A percentile compares a stretch with the other conserved stretches of the same genome.
Conservation (phyloP, 1,284 basidiomycete genomes). For the Microstroma glucosiphilum region DNA sequence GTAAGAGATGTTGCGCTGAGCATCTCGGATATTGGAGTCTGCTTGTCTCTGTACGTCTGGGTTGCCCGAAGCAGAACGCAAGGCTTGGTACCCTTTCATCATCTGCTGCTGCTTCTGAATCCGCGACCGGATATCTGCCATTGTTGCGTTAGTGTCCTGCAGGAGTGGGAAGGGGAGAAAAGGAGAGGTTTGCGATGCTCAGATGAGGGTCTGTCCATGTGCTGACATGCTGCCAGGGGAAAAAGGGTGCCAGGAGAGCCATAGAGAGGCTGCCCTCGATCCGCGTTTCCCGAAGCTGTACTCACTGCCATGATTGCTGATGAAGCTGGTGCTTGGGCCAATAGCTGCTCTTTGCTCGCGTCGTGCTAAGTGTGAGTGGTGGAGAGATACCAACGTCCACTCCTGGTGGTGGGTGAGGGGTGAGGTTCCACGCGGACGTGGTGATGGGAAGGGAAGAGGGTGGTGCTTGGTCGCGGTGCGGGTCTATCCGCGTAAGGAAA, state of each 20-base stretch:
- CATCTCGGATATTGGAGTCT: constrained; percentile 80
- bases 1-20: constrained; percentile 75
- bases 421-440: background rate
- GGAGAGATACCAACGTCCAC: background rate
- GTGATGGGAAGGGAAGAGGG: background rate
- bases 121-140: constrained; percentile 79
- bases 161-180: background rate
- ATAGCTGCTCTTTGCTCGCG: too few relatives aligned
- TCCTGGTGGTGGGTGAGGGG: too few relatives aligned
- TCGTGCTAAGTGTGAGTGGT: background rate
- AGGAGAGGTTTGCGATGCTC: background rate
- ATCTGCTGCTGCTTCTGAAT: constrained; percentile 89
- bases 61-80: constrained; percentile 75
- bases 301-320: constrained; percentile 1
- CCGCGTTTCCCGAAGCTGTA: background rate
- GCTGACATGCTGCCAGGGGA: background rate
- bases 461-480: background rate
- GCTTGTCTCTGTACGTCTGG: constrained; percentile 68
- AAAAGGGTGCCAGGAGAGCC: background rate
- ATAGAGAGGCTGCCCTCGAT: background rate
- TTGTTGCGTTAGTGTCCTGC: constrained; percentile 67
- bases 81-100: constrained; percentile 72
- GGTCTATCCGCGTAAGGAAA: background rate
- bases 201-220: background rate
- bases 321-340: too few relatives aligned